A percentile compares a stretch with the other conserved stretches of the same genome.
phyloP scores from a whole-genome alignment of 148 eudicot species.

The Salicornia ramosissima region DNA sequence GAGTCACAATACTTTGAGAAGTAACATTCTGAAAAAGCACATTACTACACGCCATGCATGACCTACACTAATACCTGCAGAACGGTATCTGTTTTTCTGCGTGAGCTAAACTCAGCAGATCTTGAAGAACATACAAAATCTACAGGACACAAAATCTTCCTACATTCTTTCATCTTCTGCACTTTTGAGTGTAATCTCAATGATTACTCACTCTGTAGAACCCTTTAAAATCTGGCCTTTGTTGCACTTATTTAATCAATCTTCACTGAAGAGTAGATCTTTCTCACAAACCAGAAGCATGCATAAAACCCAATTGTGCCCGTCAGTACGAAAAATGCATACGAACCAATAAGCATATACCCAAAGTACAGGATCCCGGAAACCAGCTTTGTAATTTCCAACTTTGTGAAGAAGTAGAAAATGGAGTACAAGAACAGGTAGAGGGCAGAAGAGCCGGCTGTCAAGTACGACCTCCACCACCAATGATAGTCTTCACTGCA shows the following conservation, averaged over 20 bases:
- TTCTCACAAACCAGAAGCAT: slow-evolving; percentile 46
- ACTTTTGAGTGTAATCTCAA: slow-evolving; percentile 18
- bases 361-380: slow-evolving; percentile 46
- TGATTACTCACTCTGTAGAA: slow-evolving; percentile 3
- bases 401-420: slow-evolving; percentile 51
- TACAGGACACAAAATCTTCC: slow-evolving; percentile 18
- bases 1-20: slow-evolving; percentile 17
- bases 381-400: slow-evolving; percentile 44
- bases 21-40: slow-evolving; percentile 18
- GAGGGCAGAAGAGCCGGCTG: slow-evolving; percentile 49
- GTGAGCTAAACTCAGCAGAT: background rate
- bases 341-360: slow-evolving; percentile 42
- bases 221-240: slow-evolving; percentile 1
- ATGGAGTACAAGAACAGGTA: slow-evolving; percentile 51
- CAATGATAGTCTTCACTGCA: slow-evolving; percentile 54
- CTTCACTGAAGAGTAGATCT: slow-evolving; percentile 47
- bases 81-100: slow-evolving; percentile 7
- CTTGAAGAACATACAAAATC: slow-evolving; percentile 10
- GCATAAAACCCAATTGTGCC: slow-evolving; percentile 45
- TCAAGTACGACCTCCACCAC: slow-evolving; percentile 58
- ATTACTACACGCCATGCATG: slow-evolving; percentile 20
- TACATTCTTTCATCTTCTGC: slow-evolving; percentile 3
- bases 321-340: slow-evolving; percentile 42
- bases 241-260: slow-evolving; percentile 27
- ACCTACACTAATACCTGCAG: slow-evolving; percentile 25